phyloP scores from a whole-genome alignment of 2,329 filamentous ascomycete genomes.

The Cercospora zeina region DNA sequence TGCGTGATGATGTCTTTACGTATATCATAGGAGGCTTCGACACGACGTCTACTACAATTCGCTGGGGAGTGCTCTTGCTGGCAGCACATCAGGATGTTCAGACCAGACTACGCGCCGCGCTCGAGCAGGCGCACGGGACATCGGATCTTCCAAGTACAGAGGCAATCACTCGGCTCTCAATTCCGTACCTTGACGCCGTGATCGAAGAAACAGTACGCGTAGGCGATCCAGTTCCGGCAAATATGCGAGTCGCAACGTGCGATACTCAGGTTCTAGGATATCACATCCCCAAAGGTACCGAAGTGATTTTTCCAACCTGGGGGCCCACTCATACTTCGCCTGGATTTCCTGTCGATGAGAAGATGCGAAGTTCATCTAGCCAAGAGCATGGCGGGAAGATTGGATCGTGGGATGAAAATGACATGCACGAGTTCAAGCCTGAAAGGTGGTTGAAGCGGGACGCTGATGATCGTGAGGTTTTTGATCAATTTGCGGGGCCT shows the following conservation, averaged over 20 bases:
- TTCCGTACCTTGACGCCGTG: constrained; percentile 2
- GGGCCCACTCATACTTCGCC: constrained; percentile 4
- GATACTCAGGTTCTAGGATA: constrained; percentile 6
- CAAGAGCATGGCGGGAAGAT: neutral
- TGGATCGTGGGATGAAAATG: constrained; percentile 7
- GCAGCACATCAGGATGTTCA: constrained; percentile 42
- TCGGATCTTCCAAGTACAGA: neutral
- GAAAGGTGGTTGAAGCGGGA: constrained; percentile 7
- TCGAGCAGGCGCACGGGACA: neutral
- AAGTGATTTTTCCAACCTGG: constrained; percentile 2
- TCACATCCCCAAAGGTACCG: constrained; percentile 4
- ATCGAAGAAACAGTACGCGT: neutral
- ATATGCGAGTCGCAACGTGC: constrained; percentile 3
- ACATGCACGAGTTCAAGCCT: constrained; percentile 6
- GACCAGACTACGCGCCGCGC: constrained; percentile 37
- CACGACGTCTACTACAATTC: constrained; percentile 47
- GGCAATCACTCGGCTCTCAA: neutral
- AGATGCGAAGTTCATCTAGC: neutral
- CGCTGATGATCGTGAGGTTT: neutral
- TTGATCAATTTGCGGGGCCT: constrained; percentile 1
- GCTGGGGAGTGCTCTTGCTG: constrained; percentile 47
- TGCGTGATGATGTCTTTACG: constrained; percentile 38
- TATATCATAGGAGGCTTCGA: constrained; percentile 48
- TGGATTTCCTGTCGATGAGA: neutral
- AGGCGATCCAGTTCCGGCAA: neutral